Percentiles rank a stretch among this genome's conserved stretches.
These are phyloP conservation scores for Fusarium hostae DNA, from an alignment of 2,329 filamentous ascomycete genomes.

Conservation along the genomic window DNA sequence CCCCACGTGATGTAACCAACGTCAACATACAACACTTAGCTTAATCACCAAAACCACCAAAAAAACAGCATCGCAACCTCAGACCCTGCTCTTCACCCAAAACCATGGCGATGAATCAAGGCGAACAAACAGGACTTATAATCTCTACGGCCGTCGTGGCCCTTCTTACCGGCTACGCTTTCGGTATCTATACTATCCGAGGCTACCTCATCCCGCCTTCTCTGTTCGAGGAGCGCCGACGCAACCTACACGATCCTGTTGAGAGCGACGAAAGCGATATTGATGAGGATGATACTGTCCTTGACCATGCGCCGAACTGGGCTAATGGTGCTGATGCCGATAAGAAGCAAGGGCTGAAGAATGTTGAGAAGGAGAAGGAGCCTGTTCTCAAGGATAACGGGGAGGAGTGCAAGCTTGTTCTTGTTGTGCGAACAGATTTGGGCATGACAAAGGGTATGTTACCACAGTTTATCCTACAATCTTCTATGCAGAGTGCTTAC, in stretches of 20 bases:
- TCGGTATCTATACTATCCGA: constrained; percentile 78
- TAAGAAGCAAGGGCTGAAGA: constrained; percentile 63
- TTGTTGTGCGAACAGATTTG: constrained; percentile 92
- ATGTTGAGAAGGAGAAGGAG: constrained; percentile 57
- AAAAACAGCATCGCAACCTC: constrained; percentile 17
- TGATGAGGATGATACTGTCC: constrained; percentile 66
- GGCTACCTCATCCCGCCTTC: constrained; percentile 69
- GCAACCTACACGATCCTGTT: constrained; percentile 67
- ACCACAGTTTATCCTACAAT: fast-evolving
- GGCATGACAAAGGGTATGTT: constrained; percentile 94
- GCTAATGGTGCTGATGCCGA: constrained; percentile 70
- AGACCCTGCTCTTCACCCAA: not conserved
- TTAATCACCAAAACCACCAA: constrained; percentile 24
- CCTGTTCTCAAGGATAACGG: constrained; percentile 50
- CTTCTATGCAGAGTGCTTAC: not conserved
- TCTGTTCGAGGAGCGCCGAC: constrained; percentile 66
- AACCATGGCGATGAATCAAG: constrained; percentile 51
- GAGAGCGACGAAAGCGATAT: constrained; percentile 77
- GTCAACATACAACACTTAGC: constrained; percentile 8
- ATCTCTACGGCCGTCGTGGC: constrained; percentile 79
- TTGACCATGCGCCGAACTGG: constrained; percentile 77
- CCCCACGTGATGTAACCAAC: constrained; percentile 36
- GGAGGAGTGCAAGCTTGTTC: constrained; percentile 93
- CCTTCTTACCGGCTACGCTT: constrained; percentile 80
- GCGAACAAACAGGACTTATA: constrained; percentile 66